Evolutionary conservation across 306 rosid species (phyloP), one percentile per base, ranked within the genome.

Genomic region (Comarum palustre): DNA sequence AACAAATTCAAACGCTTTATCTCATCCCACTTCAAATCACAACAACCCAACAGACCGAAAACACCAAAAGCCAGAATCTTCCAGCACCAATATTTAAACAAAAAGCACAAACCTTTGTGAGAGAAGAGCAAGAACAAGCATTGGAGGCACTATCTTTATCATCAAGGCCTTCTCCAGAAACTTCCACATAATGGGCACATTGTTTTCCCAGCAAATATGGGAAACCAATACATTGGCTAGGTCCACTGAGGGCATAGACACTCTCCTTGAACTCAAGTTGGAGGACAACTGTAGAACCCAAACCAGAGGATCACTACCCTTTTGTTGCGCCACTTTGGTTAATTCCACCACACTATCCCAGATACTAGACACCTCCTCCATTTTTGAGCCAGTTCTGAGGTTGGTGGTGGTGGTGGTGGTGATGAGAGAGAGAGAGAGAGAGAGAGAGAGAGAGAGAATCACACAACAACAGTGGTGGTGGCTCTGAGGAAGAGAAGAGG

Each of bases 151-250:
- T 52, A 91, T 86, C 36, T 81, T 87, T 69, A 89, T 81, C 69
- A 67, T 67, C 66, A 94, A 43, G 2, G 99, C 99, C 75, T 86
- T 88, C 45, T 94, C 99, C 11, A 94, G 89, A 75, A 91, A 94
- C 91, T 94, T 94, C 99, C 99, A 94, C 29, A 83, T 42, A 69
- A 88, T 80, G 59, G 99, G 97, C 24, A 89, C 96, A 81, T 94
- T 91, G 75, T 94, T 91, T 0, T 91, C 96, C 99, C 99, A 94
- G 62, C 86, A 94, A 86, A 94, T 90, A 87, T 89, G 75, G 17
- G 96, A 87, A 13, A 94, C 97, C 67, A 94, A 75, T 1, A 87
- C 80, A 32, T 86, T 72, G 7, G 97, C 96, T 2, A 91, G 90
- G 77, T 94, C 88, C 20, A 77, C 74, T 3, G 99, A 94, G 7